Conservation (phyloP, 768 basidiomycete species). For the Lactifluus pinguis region DNA sequence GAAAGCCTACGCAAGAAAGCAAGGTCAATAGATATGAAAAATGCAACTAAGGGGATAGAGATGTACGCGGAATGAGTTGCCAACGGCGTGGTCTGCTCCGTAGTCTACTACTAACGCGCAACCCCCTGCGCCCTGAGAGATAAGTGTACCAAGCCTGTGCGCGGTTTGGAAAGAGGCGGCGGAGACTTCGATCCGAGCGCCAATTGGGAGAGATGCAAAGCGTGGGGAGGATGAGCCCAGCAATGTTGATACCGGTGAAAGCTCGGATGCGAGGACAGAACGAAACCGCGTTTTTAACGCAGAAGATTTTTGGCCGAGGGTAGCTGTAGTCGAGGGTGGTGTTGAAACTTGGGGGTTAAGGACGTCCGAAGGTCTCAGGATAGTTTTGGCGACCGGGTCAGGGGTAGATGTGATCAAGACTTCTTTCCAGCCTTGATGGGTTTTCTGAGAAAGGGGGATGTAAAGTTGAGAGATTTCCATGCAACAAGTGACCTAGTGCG, state of each 20-base stretch:
- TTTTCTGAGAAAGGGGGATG: constrained; percentile 44
- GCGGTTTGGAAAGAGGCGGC: constrained; percentile 61
- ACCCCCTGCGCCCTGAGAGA: constrained; percentile 18
- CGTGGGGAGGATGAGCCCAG: constrained; percentile 59
- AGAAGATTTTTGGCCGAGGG: constrained; percentile 9
- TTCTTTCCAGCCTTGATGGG: constrained; percentile 75
- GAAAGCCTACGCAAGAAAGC: constrained; percentile 57
- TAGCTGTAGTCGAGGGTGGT: constrained; percentile 2
- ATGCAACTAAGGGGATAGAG: background rate
- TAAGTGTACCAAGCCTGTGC: constrained; percentile 56
- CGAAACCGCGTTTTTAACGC: constrained; percentile 35
- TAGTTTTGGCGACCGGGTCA: constrained; percentile 31
- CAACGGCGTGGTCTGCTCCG: constrained; percentile 61
- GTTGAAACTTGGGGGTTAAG: constrained; percentile 8
- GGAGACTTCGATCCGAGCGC: constrained; percentile 75
- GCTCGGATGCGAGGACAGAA: constrained; percentile 53
- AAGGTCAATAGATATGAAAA: background rate
- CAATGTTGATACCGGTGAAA: constrained; percentile 45
- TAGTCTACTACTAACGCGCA: constrained; percentile 84
- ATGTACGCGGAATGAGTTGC: constrained; percentile 73
- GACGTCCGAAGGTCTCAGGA: constrained; percentile 19
- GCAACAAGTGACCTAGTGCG: constrained; percentile 11
- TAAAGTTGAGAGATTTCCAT: background rate
- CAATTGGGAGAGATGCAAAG: constrained; percentile 58
- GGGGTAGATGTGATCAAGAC: constrained; percentile 51